Conservation (phyloP, 345 rosid genomes). For the Boechera retrofracta region DNA sequence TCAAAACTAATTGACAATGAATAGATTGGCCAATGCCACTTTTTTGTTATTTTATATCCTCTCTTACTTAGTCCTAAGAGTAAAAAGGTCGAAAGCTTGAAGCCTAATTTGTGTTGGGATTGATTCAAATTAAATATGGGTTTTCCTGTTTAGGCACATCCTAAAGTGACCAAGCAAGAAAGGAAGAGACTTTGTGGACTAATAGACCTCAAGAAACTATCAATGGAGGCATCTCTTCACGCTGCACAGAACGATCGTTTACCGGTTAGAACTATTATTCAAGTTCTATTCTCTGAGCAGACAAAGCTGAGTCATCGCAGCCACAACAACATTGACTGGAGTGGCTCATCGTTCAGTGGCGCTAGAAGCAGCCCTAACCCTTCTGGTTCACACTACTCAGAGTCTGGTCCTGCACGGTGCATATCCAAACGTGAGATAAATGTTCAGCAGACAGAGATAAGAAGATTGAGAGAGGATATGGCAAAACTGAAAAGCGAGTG, state of each 20-base stretch:
- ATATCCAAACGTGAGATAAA: slow-evolving; percentile 70
- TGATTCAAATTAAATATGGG: slow-evolving; percentile 5
- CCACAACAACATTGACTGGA: slow-evolving; percentile 60
- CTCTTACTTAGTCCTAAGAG: not conserved
- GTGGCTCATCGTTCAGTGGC: slow-evolving; percentile 58
- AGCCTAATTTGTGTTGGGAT: not conserved
- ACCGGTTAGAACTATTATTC: slow-evolving; percentile 80
- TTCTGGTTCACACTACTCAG: slow-evolving; percentile 40
- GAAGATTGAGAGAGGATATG: slow-evolving; percentile 70
- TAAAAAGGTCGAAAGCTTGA: not conserved
- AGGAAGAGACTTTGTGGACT: slow-evolving; percentile 69
- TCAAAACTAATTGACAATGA: not conserved
- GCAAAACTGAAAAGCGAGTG: slow-evolving; percentile 65
- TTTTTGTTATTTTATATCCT: not conserved
- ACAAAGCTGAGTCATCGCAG: slow-evolving; percentile 55
- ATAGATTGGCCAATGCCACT: not conserved
- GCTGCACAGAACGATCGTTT: slow-evolving; percentile 86
- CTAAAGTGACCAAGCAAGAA: slow-evolving; percentile 69
- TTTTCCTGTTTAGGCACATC: slow-evolving; percentile 62
- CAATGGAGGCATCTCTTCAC: slow-evolving; percentile 80
- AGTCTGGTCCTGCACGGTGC: slow-evolving; percentile 54
- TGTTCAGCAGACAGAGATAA: slow-evolving; percentile 66
- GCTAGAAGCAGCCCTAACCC: slow-evolving; percentile 57
- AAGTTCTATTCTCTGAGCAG: slow-evolving; percentile 79
- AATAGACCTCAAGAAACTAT: slow-evolving; percentile 72